Evolutionary conservation across 1,284 basidiomycete genomes (phyloP).

Genomic region (Heliocybe sulcata): DNA sequence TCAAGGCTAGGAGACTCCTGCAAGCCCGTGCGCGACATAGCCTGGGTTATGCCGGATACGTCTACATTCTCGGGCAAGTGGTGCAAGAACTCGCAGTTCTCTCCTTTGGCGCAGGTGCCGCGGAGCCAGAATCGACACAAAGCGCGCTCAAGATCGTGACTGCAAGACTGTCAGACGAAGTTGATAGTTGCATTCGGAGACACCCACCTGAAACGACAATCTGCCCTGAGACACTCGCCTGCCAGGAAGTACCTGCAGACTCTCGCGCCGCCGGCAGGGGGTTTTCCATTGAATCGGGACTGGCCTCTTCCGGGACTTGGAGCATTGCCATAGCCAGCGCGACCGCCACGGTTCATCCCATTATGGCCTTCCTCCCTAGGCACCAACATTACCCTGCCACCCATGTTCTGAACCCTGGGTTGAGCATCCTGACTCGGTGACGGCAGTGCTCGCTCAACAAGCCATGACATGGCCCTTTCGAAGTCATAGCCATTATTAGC

Average conservation of each 20-base stretch:
- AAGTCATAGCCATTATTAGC: slow-evolving; percentile 89
- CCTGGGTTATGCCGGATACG: slow-evolving; percentile 55
- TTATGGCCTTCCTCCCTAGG: slow-evolving; percentile 36
- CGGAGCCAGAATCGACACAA: slow-evolving; percentile 97
- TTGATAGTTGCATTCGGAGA: background rate
- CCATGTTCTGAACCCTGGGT: slow-evolving; percentile 52
- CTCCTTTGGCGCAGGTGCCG: slow-evolving; percentile 92
- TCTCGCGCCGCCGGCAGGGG: slow-evolving; percentile 53
- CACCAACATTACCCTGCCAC: slow-evolving; percentile 54
- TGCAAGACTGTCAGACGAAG: slow-evolving; percentile 27
- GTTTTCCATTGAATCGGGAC: slow-evolving; percentile 40
- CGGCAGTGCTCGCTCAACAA: slow-evolving; percentile 68
- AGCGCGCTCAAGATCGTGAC: slow-evolving; percentile 85
- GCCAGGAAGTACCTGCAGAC: slow-evolving; percentile 97
- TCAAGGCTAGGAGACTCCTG: slow-evolving; percentile 33
- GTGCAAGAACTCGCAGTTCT: slow-evolving; percentile 86
- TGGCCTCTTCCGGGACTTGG: slow-evolving; percentile 20
- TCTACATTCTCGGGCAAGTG: slow-evolving; percentile 80
- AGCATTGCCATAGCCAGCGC: slow-evolving; percentile 30
- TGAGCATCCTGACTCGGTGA: slow-evolving; percentile 33
- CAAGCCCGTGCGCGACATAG: slow-evolving; percentile 66
- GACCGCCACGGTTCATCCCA: slow-evolving; percentile 33
- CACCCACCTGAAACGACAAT: slow-evolving; percentile 92
- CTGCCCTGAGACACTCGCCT: slow-evolving; percentile 91
- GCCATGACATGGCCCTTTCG: slow-evolving; percentile 88